phyloP scores from a whole-genome alignment of 1,139 yeast species.

The Geotrichum carabidarum region DNA sequence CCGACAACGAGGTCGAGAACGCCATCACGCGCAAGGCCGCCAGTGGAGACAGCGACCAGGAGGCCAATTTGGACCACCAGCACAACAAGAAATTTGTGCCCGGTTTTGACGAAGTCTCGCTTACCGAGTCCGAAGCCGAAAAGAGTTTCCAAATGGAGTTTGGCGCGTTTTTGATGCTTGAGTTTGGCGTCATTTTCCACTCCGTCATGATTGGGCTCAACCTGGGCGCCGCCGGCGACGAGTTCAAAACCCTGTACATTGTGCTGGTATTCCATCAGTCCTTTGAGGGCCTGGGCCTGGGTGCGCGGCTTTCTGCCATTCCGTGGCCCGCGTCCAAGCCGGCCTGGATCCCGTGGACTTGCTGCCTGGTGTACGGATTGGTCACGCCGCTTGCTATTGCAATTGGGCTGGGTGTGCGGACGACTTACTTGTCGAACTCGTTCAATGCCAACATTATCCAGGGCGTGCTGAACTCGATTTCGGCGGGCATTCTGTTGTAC shows the following conservation, averaged over 20 bases:
- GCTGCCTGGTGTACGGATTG: slow-evolving; percentile 54
- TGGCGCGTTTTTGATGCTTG: slow-evolving; percentile 52
- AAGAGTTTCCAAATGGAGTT: slow-evolving; percentile 30
- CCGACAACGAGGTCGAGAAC: slow-evolving; percentile 1
- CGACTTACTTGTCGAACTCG: slow-evolving; percentile 53
- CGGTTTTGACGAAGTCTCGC: neutral
- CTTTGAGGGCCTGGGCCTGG: slow-evolving; percentile 85
- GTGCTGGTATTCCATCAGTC: slow-evolving; percentile 73
- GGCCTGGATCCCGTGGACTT: slow-evolving; percentile 53
- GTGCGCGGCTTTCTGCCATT: slow-evolving; percentile 70
- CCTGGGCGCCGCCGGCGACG: slow-evolving; percentile 59
- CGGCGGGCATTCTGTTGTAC: slow-evolving; percentile 76
- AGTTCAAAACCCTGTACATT: slow-evolving; percentile 59
- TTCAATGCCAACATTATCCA: slow-evolving; percentile 61
- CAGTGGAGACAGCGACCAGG: neutral
- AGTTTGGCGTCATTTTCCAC: slow-evolving; percentile 67
- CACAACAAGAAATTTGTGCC: neutral
- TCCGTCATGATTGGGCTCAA: slow-evolving; percentile 64
- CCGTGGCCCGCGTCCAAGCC: slow-evolving; percentile 33
- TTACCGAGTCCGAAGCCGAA: slow-evolving; percentile 1
- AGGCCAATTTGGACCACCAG: neutral
- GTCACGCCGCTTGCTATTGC: slow-evolving; percentile 79
- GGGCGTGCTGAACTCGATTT: slow-evolving; percentile 79
- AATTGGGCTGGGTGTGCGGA: slow-evolving; percentile 77
- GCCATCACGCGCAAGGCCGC: slow-evolving; percentile 1